Evolutionary conservation across 495 filamentous ascomycete genomes (phyloP).

Genomic region (Elasticomyces elasticus): DNA sequence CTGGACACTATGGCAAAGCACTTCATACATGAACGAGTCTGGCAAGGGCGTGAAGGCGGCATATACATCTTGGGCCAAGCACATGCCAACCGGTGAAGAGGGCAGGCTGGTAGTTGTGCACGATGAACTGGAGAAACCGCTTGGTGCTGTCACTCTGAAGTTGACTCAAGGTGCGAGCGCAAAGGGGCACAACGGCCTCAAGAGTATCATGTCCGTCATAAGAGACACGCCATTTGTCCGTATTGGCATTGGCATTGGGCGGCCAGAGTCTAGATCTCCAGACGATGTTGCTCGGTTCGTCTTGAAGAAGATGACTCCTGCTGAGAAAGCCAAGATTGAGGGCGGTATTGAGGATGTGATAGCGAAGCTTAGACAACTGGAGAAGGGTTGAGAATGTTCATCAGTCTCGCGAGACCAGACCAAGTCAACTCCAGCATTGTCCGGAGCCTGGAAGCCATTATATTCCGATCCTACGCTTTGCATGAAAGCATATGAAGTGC

Average conservation of each 20-base stretch:
- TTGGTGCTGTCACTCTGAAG: conserved; percentile 56
- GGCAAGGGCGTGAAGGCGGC: conserved; percentile 26
- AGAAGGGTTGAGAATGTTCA: not conserved
- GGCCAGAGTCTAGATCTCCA: conserved; percentile 41
- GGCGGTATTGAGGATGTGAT: conserved; percentile 42
- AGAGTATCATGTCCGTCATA: conserved; percentile 49
- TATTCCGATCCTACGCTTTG: too few relatives aligned
- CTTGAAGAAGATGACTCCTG: conserved; percentile 47
- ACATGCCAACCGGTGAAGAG: conserved; percentile 3
- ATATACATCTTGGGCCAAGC: conserved; percentile 22
- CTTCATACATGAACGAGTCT: conserved; percentile 62
- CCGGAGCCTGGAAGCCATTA: too few relatives aligned
- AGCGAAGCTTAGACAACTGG: conserved; percentile 32
- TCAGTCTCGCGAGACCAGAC: not conserved
- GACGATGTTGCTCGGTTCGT: conserved; percentile 57
- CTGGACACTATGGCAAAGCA: conserved; percentile 59
- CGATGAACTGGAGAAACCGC: conserved; percentile 65
- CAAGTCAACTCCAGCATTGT: not conserved
- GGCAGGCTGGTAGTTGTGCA: conserved; percentile 59
- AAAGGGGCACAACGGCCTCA: conserved; percentile 72
- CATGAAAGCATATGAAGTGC: too few relatives aligned
- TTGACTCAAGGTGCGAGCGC: conserved; percentile 44
- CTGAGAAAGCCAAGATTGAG: conserved; percentile 42
- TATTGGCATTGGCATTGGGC: conserved; percentile 63
- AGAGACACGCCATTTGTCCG: conserved; percentile 38